A percentile compares a stretch with the other conserved stretches of the same genome.
Evolutionary conservation across 2,329 filamentous ascomycete species (phyloP).

Genomic region (Aureobasidium uvarum): DNA sequence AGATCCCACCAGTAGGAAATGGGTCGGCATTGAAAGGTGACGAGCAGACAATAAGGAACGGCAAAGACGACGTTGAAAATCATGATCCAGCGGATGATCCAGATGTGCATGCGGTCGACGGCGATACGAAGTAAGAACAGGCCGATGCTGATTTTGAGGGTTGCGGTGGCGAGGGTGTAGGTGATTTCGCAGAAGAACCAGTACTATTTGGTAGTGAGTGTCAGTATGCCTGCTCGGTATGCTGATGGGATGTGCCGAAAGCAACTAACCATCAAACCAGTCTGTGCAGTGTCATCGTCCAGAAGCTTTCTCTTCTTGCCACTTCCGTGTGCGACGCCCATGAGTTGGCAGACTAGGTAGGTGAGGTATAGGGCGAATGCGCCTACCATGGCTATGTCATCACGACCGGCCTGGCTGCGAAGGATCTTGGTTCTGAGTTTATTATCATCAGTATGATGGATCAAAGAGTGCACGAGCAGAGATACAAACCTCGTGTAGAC

Average conservation of each 20-base stretch:
- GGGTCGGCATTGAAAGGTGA: constrained; percentile 55
- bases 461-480: background rate
- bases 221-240: background rate
- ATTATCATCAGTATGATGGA: background rate
- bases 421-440: background rate
- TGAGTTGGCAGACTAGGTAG: constrained; percentile 39
- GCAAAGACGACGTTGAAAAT: constrained; percentile 48
- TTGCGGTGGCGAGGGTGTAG: constrained; percentile 51
- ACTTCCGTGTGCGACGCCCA: constrained; percentile 38
- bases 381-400: constrained; percentile 40
- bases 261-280: constrained; percentile 16
- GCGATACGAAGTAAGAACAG: constrained; percentile 56
- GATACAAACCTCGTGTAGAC: constrained; percentile 36
- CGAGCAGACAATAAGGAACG: constrained; percentile 51
- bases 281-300: constrained; percentile 27
- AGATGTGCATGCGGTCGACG: constrained; percentile 46
- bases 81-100: constrained; percentile 51
- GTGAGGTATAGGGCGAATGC: constrained; percentile 37
- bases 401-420: constrained; percentile 35
- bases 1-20: constrained; percentile 53
- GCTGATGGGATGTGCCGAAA: no score
- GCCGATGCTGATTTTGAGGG: constrained; percentile 54
- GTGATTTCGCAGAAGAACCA: constrained; percentile 60
- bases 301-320: constrained; percentile 34
- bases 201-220: constrained; percentile 29